Conservation (phyloP, 2,329 filamentous ascomycete species). For the Colletotrichum scovillei region DNA sequence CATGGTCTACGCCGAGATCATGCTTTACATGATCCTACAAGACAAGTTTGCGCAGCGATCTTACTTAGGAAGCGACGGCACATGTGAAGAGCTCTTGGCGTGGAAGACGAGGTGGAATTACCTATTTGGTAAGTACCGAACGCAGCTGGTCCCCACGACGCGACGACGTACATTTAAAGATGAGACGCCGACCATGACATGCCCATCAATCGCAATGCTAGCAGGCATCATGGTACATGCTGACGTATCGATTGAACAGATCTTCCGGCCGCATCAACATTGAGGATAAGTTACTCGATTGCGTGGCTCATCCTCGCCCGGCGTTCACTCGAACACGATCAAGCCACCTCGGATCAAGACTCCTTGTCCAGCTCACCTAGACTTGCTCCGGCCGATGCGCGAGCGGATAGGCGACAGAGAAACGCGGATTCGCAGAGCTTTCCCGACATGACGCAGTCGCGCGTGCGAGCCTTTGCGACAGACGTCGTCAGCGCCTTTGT, state of each 20-base stretch:
- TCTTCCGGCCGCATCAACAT: conserved; percentile 46
- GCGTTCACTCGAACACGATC: conserved; percentile 28
- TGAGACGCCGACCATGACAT: neutral
- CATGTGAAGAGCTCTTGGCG: conserved; percentile 46
- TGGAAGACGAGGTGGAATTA: conserved; percentile 51
- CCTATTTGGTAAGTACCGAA: conserved; percentile 42
- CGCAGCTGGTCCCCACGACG: neutral
- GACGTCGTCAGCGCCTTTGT: conserved; percentile 31
- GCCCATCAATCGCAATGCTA: neutral
- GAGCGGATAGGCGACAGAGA: neutral
- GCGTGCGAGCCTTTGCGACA: conserved; percentile 27
- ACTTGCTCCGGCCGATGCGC: conserved; percentile 10
- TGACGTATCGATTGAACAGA: conserved; percentile 35
- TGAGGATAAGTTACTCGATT: conserved; percentile 47
- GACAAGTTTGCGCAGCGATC: conserved; percentile 46
- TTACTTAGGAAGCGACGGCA: conserved; percentile 44
- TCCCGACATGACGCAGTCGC: conserved; percentile 20
- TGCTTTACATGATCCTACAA: conserved; percentile 50
- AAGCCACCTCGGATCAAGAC: conserved; percentile 29
- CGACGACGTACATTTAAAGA: neutral
- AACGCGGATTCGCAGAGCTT: neutral
- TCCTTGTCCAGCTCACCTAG: conserved; percentile 29
- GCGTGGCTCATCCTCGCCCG: conserved; percentile 47
- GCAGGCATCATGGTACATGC: neutral
- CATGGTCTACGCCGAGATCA: conserved; percentile 53